Base-by-base conservation (phyloP, 768 basidiomycete genomes). In the Leucocoprinus leucothites region DNA sequence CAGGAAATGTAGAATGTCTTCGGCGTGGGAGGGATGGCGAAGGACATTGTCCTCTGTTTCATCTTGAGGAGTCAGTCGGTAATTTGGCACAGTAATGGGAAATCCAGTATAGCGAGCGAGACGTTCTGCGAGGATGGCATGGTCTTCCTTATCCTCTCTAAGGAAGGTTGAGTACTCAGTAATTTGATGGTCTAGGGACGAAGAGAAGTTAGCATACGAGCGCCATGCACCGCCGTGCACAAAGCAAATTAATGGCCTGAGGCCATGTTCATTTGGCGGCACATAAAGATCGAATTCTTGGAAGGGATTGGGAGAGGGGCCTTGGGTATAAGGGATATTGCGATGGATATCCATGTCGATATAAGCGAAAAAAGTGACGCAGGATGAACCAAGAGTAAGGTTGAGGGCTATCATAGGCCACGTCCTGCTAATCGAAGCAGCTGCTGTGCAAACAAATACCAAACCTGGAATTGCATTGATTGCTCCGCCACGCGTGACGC, bases 221-320 rank as follows among this genome's bases (percentile, higher is more conserved):
- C 82, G 74, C 91, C 91, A 94, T 21, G 91, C 91, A 31, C 91
- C 91, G 26, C 91, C 91, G 61, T 91, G 91, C 25, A 92, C 71
- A 62, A 91, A 92, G 62, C 82, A 82, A 36, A 91, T 64, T 41
- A 91, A 67, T n/a, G 78, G 74, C 1, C 64, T 61, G 3, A 43
- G 56, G 54, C 31, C 45, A 34, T 22, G 44, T 28, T 14, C 18
- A 24, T 36, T 21, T 38, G 58, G 55, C 16, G 79, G 72, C 28
- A 74, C 48, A 70, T 82, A 81, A 1, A 85, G 49, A 64, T 91
- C 88, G 58, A 89, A 85, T 22, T 71, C 67, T 43, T 78, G 79
- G 42, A 66, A 67, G 8, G 63, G 48, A 61, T 77, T 71, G 21
- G 57, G 56, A 18, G 38, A 56, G 35, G 61, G 21, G n/a, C 49